Evolutionary conservation across 441 rosid species (phyloP).

Genomic region (Metrosideros polymorpha): DNA sequence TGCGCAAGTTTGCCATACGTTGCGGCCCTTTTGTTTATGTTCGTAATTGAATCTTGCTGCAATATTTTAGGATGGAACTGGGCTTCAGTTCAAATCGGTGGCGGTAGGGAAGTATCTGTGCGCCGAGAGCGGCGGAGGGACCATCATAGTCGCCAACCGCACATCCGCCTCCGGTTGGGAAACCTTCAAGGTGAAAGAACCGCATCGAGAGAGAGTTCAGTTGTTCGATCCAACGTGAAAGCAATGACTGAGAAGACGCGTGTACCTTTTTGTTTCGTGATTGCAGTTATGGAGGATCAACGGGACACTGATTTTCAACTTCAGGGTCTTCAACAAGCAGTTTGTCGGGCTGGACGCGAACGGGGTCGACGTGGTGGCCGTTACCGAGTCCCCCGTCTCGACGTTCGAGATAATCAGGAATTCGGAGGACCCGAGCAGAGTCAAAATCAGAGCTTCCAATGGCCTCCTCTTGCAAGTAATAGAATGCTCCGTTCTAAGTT

Average conservation of each 20-base stretch:
- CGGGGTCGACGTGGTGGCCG: slow-evolving; percentile 19
- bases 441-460: slow-evolving; percentile 38
- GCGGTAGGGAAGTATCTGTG: slow-evolving; percentile 34
- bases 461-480: slow-evolving; percentile 35
- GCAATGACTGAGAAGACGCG: not conserved
- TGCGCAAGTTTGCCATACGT: not conserved
- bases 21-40: not conserved
- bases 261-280: not conserved
- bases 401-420: slow-evolving; percentile 30
- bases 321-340: slow-evolving; percentile 35
- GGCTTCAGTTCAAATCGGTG: slow-evolving; percentile 38
- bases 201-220: not conserved
- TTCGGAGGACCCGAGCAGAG: slow-evolving; percentile 10
- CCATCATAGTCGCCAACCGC: slow-evolving; percentile 28
- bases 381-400: slow-evolving; percentile 4
- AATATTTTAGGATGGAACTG: slow-evolving; percentile 31
- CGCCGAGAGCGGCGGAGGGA: slow-evolving; percentile 41
- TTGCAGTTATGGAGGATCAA: slow-evolving; percentile 44
- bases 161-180: slow-evolving; percentile 36
- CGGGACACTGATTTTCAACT: slow-evolving; percentile 20
- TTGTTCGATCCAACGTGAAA: not conserved
- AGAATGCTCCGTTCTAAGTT: not conserved
- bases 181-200: slow-evolving; percentile 25
- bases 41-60: not conserved
- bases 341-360: slow-evolving; percentile 26